phyloP scores from a whole-genome alignment of 768 basidiomycete species.

The Pisolithus microcarpus region DNA sequence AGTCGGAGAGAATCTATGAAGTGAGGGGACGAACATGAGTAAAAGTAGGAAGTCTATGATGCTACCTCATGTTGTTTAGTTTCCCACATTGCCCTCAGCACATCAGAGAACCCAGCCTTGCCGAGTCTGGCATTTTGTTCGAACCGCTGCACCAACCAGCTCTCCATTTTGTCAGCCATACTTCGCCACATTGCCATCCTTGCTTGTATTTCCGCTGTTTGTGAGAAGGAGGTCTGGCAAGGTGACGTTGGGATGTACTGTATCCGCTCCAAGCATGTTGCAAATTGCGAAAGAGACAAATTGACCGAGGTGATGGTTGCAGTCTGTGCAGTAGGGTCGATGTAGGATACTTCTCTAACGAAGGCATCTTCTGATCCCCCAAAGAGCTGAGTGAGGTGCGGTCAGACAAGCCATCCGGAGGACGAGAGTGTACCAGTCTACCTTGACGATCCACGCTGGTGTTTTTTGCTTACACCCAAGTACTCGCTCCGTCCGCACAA shows the following conservation, averaged over 20 bases:
- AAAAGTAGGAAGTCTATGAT: conserved; percentile 14
- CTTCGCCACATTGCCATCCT: conserved; percentile 75
- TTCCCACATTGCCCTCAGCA: conserved; percentile 73
- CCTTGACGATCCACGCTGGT: conserved; percentile 90
- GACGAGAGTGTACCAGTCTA: conserved; percentile 29
- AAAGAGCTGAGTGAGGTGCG: conserved; percentile 50
- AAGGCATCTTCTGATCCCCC: conserved; percentile 93
- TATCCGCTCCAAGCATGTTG: conserved; percentile 87
- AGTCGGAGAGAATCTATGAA: conserved; percentile 18
- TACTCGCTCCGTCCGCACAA: conserved; percentile 87
- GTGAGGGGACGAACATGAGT: conserved; percentile 1
- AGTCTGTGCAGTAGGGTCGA: conserved; percentile 75
- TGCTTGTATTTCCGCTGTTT: conserved; percentile 89
- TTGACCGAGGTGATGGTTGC: conserved; percentile 89
- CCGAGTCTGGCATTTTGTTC: conserved; percentile 89
- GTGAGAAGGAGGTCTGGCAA: conserved; percentile 64
- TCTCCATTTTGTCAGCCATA: conserved; percentile 77
- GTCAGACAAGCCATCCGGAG: conserved; percentile 6
- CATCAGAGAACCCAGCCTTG: conserved; percentile 85
- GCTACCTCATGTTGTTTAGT: conserved; percentile 46
- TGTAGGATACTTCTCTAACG: conserved; percentile 89
- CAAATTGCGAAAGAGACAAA: conserved; percentile 90
- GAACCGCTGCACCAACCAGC: conserved; percentile 82
- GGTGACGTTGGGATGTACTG: conserved; percentile 68
- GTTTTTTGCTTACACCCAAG: conserved; percentile 89